Base-by-base conservation (phyloP, 1,284 basidiomycete species). In the Retiboletus flavoniger region DNA sequence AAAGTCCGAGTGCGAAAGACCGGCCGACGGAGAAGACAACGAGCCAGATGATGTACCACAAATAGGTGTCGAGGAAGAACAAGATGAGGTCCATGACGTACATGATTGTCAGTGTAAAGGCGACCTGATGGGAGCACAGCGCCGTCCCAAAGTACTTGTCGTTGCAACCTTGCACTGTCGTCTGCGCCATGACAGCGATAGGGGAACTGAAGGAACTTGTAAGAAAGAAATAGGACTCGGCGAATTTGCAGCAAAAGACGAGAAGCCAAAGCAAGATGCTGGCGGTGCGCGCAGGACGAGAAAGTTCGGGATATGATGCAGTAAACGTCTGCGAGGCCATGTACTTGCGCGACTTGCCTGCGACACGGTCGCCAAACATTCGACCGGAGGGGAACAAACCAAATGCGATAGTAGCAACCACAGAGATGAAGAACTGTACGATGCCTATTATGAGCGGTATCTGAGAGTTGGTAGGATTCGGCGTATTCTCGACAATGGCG, bases 31-130 rank as follows among this genome's bases (percentile, higher is more conserved):
- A 91, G 80, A 95, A 96, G 62, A 96, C 88, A 55, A 95, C 94
- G 64, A 94, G 85, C 95, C 95, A 98, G 70, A 97, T 95, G 74
- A 91, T 87, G 75, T 91, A 96, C 95, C 95, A 98, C 45, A 98
- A 76, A 79, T 96, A 98, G 41, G 95, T 98, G 77, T 98, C 95
- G 74, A 98, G 77, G 84, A 98, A 98, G 85, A 97, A 98, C 62
- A 97, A 79, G 49, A 91, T 80, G 55, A 97, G 74, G 69, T 97
- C 95, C 94, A 98, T 95, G 72, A 95, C 72, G 75, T 95, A 97
- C 95, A 97, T 98, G 80, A 96, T 92, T 26, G 93, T 78, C 56
- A 98, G 81, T 1, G 95, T 86, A 75, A 97, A 96, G 0, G 87
- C 83, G 40, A 95, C 89, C 57, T 98, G 95, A 67, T 95, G 93